Conservation (phyloP, 192 early-diverging fungal genomes). For the Coemansia sp. region DNA sequence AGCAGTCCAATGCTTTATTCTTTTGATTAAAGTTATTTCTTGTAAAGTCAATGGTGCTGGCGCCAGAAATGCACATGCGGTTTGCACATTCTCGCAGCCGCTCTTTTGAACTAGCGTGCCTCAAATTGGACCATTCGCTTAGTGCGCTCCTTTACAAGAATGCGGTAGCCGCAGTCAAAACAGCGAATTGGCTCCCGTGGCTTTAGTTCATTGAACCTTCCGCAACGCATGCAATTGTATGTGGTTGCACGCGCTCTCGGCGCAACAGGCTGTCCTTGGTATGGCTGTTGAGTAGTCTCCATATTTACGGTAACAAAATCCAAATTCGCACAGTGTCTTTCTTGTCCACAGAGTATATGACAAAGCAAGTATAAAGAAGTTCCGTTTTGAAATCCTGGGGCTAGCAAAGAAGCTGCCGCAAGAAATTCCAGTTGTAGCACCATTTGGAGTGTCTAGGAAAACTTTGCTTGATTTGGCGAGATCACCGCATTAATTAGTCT, state of each 20-base stretch:
- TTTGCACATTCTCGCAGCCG: not conserved
- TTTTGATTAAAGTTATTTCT: too few relatives aligned
- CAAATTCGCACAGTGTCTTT: too few relatives aligned
- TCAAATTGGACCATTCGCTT: slow-evolving; percentile 93
- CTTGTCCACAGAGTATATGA: too few relatives aligned
- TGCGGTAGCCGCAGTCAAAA: slow-evolving; percentile 92
- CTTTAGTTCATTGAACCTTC: slow-evolving; percentile 86
- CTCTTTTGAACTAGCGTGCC: slow-evolving; percentile 65
- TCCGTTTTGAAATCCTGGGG: too few relatives aligned
- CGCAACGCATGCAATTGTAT: slow-evolving; percentile 66
- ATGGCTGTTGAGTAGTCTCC: slow-evolving; percentile 9
- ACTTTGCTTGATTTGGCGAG: slow-evolving; percentile 1
- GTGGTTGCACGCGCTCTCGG: slow-evolving; percentile 15
- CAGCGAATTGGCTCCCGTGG: slow-evolving; percentile 95
- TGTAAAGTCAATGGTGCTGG: too few relatives aligned
- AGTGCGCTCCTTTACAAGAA: slow-evolving; percentile 98
- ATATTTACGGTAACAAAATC: not conserved
- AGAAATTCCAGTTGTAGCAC: too few relatives aligned
- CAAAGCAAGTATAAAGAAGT: too few relatives aligned
- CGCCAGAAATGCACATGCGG: not conserved
- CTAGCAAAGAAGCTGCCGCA: not conserved
- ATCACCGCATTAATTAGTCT: not conserved
- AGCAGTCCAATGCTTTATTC: too few relatives aligned
- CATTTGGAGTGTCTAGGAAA: not conserved
- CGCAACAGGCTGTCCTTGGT: slow-evolving; percentile 1